Evolutionary conservation across 2,329 filamentous ascomycete species (phyloP).

Genomic region (Basipetospora chlamydospora): DNA sequence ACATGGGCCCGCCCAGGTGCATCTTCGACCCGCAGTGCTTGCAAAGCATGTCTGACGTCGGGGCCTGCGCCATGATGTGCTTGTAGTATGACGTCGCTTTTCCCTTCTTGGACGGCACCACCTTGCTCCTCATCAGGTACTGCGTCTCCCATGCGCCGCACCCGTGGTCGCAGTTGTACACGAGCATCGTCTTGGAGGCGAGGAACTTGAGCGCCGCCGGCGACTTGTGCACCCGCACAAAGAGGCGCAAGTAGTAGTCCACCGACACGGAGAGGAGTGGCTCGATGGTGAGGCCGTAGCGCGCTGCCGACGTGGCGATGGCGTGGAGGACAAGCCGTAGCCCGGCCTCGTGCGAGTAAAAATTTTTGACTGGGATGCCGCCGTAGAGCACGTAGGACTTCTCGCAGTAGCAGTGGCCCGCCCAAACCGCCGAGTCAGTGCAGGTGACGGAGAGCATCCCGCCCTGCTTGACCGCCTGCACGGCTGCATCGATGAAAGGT

Average conservation of each 20-base stretch:
- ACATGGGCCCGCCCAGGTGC: constrained; percentile 90
- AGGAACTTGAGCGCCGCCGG: constrained; percentile 81
- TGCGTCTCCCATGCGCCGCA: constrained; percentile 90
- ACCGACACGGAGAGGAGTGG: constrained; percentile 86
- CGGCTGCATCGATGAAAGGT: constrained; percentile 78
- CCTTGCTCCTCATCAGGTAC: constrained; percentile 54
- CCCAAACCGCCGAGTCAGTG: constrained; percentile 90
- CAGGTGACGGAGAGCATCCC: constrained; percentile 91
- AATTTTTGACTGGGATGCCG: constrained; percentile 71
- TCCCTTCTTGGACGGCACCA: constrained; percentile 50
- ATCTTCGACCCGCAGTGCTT: constrained; percentile 75
- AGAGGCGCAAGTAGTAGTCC: constrained; percentile 86
- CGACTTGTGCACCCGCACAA: constrained; percentile 67
- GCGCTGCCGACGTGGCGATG: constrained; percentile 64
- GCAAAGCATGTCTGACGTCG: constrained; percentile 52
- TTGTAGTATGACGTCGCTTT: constrained; percentile 61
- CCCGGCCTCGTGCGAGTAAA: constrained; percentile 77
- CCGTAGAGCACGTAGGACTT: constrained; percentile 93
- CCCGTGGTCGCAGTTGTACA: constrained; percentile 80
- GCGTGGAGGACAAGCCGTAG: constrained; percentile 74
- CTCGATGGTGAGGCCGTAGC: constrained; percentile 79
- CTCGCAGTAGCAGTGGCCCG: constrained; percentile 84
- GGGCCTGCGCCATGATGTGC: constrained; percentile 58
- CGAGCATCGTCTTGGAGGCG: constrained; percentile 80
- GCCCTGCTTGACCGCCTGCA: constrained; percentile 70